Evolutionary conservation across 2,329 filamentous ascomycete genomes (phyloP).

Genomic region (Penicillium janthinellum): DNA sequence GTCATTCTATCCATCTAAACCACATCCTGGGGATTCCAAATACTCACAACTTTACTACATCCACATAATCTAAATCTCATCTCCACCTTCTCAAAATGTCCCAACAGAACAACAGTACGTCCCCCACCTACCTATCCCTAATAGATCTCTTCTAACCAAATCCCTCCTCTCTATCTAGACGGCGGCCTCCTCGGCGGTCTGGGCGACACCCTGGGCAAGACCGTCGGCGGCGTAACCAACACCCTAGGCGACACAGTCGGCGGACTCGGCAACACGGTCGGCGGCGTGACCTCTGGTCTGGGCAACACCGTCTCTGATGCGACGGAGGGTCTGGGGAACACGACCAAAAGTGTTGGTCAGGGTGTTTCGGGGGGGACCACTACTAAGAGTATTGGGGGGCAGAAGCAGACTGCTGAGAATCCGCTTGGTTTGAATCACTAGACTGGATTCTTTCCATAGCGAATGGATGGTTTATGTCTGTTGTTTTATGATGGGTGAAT

Average conservation of each 20-base stretch:
- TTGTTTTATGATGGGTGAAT: background rate
- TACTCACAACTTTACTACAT: background rate
- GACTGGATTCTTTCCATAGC: too few species aligned
- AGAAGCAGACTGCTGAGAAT: conserved; percentile 27
- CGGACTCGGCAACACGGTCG: conserved; percentile 38
- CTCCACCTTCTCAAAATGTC: background rate
- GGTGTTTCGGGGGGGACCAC: conserved; percentile 11
- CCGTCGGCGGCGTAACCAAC: conserved; percentile 37
- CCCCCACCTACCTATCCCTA: too few species aligned
- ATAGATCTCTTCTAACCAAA: too few species aligned
- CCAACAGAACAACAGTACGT: conserved; percentile 2
- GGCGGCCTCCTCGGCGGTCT: conserved; percentile 32
- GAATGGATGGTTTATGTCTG: background rate
- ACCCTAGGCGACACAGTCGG: conserved; percentile 32
- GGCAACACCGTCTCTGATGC: conserved; percentile 32
- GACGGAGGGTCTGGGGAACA: conserved; percentile 34
- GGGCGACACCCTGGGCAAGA: conserved; percentile 32
- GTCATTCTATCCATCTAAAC: too few species aligned
- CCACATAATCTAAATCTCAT: background rate
- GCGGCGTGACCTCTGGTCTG: conserved; percentile 35
- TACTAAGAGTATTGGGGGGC: conserved; percentile 18
- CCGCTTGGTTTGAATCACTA: conserved; percentile 22
- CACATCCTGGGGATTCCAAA: too few species aligned
- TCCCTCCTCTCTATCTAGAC: background rate
- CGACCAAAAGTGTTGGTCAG: conserved; percentile 28